Evolutionary conservation across 83 land plant genomes (phyloP).

Genomic region (Picea abies): DNA sequence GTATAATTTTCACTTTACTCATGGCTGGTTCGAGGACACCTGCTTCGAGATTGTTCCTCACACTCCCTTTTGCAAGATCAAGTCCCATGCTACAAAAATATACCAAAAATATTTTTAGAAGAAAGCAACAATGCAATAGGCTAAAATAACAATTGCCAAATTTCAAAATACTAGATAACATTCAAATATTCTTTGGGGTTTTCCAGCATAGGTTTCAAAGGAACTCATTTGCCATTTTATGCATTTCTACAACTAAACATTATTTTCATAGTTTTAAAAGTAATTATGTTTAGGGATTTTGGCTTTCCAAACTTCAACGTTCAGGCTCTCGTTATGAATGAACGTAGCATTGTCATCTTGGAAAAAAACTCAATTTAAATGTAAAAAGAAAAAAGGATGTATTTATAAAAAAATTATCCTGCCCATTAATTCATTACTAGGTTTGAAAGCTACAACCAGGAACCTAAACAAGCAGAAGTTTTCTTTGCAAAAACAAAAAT

Average conservation of each 20-base stretch:
- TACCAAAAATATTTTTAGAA: neutral
- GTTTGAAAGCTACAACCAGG: neutral
- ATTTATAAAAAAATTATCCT: neutral
- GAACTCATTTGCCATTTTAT: neutral
- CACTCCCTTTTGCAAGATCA: constrained; percentile 79
- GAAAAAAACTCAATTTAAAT: too few species aligned
- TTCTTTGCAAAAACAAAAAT: too few species aligned
- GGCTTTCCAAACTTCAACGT: too few species aligned
- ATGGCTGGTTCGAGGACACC: constrained; percentile 99
- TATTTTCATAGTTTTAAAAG: neutral
- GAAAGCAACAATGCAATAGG: neutral
- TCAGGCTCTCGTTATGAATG: too few species aligned
- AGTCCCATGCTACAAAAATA: constrained; percentile 77
- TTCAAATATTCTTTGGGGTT: neutral
- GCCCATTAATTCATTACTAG: neutral
- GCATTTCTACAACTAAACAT: neutral
- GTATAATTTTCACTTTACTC: constrained; percentile 98
- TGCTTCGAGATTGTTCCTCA: constrained; percentile 93
- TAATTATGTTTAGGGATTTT: too few species aligned
- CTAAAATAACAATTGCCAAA: neutral
- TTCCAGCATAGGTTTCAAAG: too few species aligned
- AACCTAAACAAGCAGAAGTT: neutral
- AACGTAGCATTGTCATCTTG: too few species aligned
- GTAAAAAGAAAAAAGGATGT: neutral
- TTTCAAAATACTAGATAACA: neutral